Conservation (phyloP, 2,329 filamentous ascomycete species). For the Fusarium concolor region DNA sequence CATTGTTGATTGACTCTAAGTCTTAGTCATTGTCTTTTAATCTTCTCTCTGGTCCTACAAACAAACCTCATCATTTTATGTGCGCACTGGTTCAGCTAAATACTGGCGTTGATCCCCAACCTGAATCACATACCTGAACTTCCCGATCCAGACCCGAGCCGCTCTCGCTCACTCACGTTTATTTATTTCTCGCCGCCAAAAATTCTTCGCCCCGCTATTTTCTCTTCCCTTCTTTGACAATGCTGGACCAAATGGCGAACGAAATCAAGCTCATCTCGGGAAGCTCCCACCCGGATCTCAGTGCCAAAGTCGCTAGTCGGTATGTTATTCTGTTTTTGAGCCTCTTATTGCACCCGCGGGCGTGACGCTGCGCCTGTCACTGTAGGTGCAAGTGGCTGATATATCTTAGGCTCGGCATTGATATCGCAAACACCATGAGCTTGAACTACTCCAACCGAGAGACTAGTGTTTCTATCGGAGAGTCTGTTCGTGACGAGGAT, state of each 20-base stretch:
- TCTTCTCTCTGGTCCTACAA: neutral
- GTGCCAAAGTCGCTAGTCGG: conserved; percentile 59
- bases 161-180: conserved; percentile 20
- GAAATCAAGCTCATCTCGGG: conserved; percentile 65
- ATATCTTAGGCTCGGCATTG: conserved; percentile 73
- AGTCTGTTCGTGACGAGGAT: conserved; percentile 97
- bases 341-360: neutral
- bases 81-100: conserved; percentile 8
- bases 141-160: conserved; percentile 21
- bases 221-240: conserved; percentile 44
- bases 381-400: conserved; percentile 40
- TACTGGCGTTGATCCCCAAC: conserved; percentile 28
- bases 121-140: conserved; percentile 39
- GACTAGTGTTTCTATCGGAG: conserved; percentile 91
- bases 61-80: neutral
- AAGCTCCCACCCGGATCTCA: conserved; percentile 62
- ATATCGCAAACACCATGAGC: conserved; percentile 82
- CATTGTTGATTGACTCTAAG: conserved; percentile 16
- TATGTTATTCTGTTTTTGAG: conserved; percentile 46
- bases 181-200: conserved; percentile 45
- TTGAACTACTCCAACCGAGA: conserved; percentile 90
- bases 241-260: conserved; percentile 62
- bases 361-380: conserved; percentile 9
- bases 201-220: conserved; percentile 45
- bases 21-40: conserved; percentile 35